These are phyloP conservation scores for Schizophyllum commune DNA, from an alignment of 1,284 basidiomycete genomes.

Conservation along the genomic window DNA sequence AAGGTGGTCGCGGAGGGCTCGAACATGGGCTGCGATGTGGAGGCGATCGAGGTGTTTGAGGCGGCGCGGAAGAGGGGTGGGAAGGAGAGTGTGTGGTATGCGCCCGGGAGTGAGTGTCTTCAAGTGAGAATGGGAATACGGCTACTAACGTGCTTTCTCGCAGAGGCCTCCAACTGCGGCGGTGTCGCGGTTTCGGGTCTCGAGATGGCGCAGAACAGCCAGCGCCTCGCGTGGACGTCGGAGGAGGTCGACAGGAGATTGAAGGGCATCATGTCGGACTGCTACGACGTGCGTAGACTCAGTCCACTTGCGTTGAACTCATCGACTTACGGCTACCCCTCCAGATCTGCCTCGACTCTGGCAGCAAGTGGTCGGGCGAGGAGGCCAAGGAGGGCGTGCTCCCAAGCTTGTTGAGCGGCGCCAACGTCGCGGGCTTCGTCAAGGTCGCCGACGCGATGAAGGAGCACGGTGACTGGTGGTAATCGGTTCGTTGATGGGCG, in stretches of 20 bases:
- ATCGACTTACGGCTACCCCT: constrained; percentile 1
- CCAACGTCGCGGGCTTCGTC: constrained; percentile 75
- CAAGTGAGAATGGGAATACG: not conserved
- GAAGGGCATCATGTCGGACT: constrained; percentile 70
- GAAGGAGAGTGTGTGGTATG: constrained; percentile 53
- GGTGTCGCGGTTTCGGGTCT: constrained; percentile 69
- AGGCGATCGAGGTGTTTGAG: constrained; percentile 74
- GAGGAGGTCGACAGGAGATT: constrained; percentile 67
- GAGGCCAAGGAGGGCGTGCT: constrained; percentile 30
- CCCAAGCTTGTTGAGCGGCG: constrained; percentile 61
- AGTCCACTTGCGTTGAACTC: not conserved
- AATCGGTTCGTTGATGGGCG: constrained; percentile 21
- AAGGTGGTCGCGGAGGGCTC: constrained; percentile 75
- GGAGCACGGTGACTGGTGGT: constrained; percentile 73
- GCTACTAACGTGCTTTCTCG: not conserved
- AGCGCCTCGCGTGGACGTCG: constrained; percentile 58
- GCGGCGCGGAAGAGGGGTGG: constrained; percentile 44
- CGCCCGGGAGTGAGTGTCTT: constrained; percentile 51
- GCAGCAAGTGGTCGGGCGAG: constrained; percentile 53
- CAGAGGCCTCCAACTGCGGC: constrained; percentile 63
- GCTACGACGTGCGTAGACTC: constrained; percentile 36
- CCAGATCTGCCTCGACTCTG: constrained; percentile 51
- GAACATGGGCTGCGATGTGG: constrained; percentile 70
- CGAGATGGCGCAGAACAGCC: constrained; percentile 80
- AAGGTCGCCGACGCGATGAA: constrained; percentile 65